Evolutionary conservation across 257 asterid species (phyloP).

Genomic region (Linaria vulgaris): DNA sequence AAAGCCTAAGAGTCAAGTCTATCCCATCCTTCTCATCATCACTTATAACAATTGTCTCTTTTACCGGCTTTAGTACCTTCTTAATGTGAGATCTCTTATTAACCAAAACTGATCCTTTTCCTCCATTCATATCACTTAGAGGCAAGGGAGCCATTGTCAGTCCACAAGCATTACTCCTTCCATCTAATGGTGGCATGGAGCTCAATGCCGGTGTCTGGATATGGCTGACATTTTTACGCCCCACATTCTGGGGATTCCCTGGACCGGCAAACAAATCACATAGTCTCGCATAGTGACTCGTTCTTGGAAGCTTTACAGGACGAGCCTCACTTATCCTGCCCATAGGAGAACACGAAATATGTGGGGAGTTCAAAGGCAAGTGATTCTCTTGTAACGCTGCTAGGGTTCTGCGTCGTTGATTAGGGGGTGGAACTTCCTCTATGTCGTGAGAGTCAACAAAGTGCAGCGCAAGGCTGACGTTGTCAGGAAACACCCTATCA

Average conservation of each 20-base stretch:
- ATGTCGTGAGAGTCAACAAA: conserved; percentile 35
- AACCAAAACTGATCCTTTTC: neutral
- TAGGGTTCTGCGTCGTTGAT: conserved; percentile 16
- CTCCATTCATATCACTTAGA: conserved; percentile 15
- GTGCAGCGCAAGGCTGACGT: conserved; percentile 36
- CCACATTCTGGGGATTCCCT: neutral
- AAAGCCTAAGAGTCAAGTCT: conserved; percentile 45
- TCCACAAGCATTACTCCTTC: conserved; percentile 22
- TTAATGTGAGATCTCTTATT: conserved; percentile 12
- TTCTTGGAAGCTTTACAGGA: conserved; percentile 10
- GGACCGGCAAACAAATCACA: conserved; percentile 22
- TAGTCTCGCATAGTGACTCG: conserved; percentile 20
- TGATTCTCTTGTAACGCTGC: conserved; percentile 14
- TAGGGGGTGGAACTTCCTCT: neutral
- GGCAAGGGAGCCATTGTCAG: neutral
- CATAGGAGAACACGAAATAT: conserved; percentile 19
- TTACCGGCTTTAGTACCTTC: conserved; percentile 9
- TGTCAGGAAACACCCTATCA: conserved; percentile 33
- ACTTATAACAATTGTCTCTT: conserved; percentile 33
- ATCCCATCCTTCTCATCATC: conserved; percentile 40
- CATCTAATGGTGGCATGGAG: conserved; percentile 24
- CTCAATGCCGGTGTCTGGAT: conserved; percentile 14
- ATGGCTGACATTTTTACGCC: conserved; percentile 8
- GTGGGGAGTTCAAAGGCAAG: conserved; percentile 20
- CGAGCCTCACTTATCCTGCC: conserved; percentile 3